Base-by-base conservation (phyloP, 106 monocot species). In the Platanthera zijinensis region DNA sequence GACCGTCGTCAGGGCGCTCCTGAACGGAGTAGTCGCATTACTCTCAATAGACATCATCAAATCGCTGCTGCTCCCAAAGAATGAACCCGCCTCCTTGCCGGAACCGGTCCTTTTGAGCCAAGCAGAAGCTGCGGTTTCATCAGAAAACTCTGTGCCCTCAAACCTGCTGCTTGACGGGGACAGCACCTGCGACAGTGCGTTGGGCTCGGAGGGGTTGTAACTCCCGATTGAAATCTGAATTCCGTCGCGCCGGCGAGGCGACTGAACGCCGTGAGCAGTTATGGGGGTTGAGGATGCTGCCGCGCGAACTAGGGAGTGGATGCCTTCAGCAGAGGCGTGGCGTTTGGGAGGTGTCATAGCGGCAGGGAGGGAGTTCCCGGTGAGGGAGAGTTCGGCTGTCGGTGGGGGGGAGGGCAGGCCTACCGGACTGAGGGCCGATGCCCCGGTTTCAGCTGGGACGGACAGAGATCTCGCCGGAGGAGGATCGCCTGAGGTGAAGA, bases 341-440 rank as follows among this genome's bases (percentile, higher is more conserved):
- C 94, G 94, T 8, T 85, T 78, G 11, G 91, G 94, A 8, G 91
- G 94, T 73, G 91, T 95, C 94, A 91, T 95, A 76, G 91, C 91
- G 19, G 94, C 87, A 25, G 89, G 87, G 69, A 89, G 80, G 73
- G 86, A 85, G 83, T 75, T 82, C 11, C 76, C 75, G 56, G 73
- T 12, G 67, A 68, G 56, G 62, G 82, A 67, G 18, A 76, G 9
- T 28, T 86, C 84, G n/a, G 80, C 9, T 13, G 59, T 13, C 10
- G 79, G 46, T 12, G 85, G 53, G 48, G 84, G 22, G 52, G 69
- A 10, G 59, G 69, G 49, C 1, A 75, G 9, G 18, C 45, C 17
- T 53, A 10, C 45, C 11, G 75, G 11, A 39, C 3, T 8, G 57
- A 21, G 15, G 14, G 54, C 10, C 7, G 52, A 14, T 6, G 48